Percentiles rank a stretch among this genome's conserved stretches.
These are phyloP conservation scores for Ambrosiella xylebori DNA, from an alignment of 2,329 filamentous ascomycete genomes.

Conservation along the genomic window DNA sequence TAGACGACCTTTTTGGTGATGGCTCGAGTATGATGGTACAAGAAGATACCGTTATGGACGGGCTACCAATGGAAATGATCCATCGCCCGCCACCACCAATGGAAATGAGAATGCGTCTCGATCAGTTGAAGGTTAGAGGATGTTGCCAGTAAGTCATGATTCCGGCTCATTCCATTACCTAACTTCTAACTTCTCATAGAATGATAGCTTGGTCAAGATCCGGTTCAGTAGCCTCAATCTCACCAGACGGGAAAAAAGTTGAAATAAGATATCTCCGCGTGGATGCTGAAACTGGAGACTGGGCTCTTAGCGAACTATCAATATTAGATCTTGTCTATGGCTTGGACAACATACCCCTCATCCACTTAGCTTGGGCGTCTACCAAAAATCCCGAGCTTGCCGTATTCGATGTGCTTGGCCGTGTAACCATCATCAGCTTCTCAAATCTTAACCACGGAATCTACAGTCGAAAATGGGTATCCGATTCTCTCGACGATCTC, in stretches of 20 bases:
- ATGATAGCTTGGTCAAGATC: conserved; percentile 75
- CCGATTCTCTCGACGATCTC: conserved; percentile 57
- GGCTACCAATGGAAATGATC: conserved; percentile 34
- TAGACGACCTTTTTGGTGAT: conserved; percentile 63
- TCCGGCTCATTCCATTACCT: conserved; percentile 3
- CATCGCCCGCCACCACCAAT: conserved; percentile 35
- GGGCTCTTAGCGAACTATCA: conserved; percentile 60
- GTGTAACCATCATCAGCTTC: conserved; percentile 58
- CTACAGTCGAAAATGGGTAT: conserved; percentile 40
- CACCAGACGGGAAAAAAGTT: conserved; percentile 50
- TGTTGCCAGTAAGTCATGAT: conserved; percentile 55
- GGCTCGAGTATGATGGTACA: conserved; percentile 19
- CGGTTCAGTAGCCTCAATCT: conserved; percentile 71
- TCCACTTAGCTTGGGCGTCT: conserved; percentile 67
- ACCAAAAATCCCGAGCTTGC: conserved; percentile 63
- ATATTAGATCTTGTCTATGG: conserved; percentile 42
- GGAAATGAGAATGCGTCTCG: conserved; percentile 53
- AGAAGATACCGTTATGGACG: conserved; percentile 22
- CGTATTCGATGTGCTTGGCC: conserved; percentile 61
- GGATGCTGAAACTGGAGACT: conserved; percentile 50
- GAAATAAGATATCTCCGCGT: conserved; percentile 58
- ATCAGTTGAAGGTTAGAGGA: conserved; percentile 57
- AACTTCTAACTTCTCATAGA: conserved; percentile 27
- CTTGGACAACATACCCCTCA: conserved; percentile 47
- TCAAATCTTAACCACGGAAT: conserved; percentile 58